phyloP scores from a whole-genome alignment of 768 basidiomycete genomes.

The Leccinellum luteum region DNA sequence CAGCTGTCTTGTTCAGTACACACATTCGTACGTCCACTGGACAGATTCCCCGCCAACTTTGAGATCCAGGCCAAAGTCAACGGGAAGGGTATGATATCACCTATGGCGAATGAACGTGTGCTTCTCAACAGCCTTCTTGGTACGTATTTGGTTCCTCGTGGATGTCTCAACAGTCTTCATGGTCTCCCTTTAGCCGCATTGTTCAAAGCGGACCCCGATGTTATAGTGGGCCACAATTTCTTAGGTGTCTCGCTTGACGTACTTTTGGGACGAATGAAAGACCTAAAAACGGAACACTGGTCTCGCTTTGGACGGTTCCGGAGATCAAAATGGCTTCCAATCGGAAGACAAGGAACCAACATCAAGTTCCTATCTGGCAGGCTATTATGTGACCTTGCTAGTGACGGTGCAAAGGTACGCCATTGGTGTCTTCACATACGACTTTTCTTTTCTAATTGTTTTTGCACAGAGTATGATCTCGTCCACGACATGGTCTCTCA shows the following conservation, averaged over 20 bases:
- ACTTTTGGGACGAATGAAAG: conserved; percentile 85
- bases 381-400: conserved; percentile 87
- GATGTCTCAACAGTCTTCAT: background rate
- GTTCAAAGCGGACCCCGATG: conserved; percentile 87
- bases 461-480: conserved; percentile 81
- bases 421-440: background rate
- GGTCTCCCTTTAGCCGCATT: conserved; percentile 52
- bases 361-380: conserved; percentile 81
- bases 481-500: conserved; percentile 97
- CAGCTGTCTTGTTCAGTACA: conserved; percentile 77
- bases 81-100: conserved; percentile 64
- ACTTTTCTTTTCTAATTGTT: background rate
- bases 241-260: conserved; percentile 87
- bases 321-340: conserved; percentile 75
- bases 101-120: conserved; percentile 80
- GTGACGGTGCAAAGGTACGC: conserved; percentile 88
- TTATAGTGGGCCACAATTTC: conserved; percentile 94
- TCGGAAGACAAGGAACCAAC: conserved; percentile 82
- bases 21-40: conserved; percentile 88
- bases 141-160: conserved; percentile 29
- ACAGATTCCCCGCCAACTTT: conserved; percentile 81
- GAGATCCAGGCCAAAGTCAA: conserved; percentile 65
- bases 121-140: conserved; percentile 81
- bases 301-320: conserved; percentile 90
- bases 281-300: conserved; percentile 91